phyloP scores from a whole-genome alignment of 345 rosid species.

The Syzygium aromaticum region DNA sequence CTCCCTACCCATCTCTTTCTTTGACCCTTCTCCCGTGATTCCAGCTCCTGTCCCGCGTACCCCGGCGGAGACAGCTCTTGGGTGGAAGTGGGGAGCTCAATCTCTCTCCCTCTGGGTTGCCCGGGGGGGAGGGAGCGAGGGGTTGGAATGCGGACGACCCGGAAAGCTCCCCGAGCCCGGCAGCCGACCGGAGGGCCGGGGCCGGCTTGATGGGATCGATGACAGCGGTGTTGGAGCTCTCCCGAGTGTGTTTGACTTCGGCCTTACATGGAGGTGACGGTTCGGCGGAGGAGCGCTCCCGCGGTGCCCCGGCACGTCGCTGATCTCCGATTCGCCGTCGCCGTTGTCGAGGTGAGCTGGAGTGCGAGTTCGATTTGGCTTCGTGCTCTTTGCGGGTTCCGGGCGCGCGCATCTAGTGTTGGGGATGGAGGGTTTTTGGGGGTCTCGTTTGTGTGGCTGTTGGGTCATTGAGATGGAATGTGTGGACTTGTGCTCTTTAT shows the following conservation, averaged over 20 bases:
- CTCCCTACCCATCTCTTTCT: neutral
- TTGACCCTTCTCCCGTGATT: neutral
- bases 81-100: neutral
- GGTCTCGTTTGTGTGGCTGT: neutral
- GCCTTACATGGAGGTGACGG: slow-evolving; percentile 64
- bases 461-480: neutral
- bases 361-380: slow-evolving; percentile 10
- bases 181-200: slow-evolving; percentile 23
- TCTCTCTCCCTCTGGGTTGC: neutral
- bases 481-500: neutral
- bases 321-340: slow-evolving; percentile 45
- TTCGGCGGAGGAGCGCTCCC: slow-evolving; percentile 21
- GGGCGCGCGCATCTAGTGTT: neutral
- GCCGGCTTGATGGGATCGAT: slow-evolving; percentile 52
- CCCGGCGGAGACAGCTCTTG: neutral
- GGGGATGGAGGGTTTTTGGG: slow-evolving; percentile 4
- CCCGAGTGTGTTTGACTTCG: slow-evolving; percentile 6
- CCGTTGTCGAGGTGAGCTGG: slow-evolving; percentile 46
- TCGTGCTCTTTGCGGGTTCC: neutral
- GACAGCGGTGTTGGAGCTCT: slow-evolving; percentile 23
- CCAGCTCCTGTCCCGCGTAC: neutral
- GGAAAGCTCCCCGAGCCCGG: neutral
- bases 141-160: neutral
- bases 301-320: slow-evolving; percentile 11
- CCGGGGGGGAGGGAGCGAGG: neutral